phyloP scores from a whole-genome alignment of 2,329 filamentous ascomycete genomes.

The Neofusicoccum laricinum region DNA sequence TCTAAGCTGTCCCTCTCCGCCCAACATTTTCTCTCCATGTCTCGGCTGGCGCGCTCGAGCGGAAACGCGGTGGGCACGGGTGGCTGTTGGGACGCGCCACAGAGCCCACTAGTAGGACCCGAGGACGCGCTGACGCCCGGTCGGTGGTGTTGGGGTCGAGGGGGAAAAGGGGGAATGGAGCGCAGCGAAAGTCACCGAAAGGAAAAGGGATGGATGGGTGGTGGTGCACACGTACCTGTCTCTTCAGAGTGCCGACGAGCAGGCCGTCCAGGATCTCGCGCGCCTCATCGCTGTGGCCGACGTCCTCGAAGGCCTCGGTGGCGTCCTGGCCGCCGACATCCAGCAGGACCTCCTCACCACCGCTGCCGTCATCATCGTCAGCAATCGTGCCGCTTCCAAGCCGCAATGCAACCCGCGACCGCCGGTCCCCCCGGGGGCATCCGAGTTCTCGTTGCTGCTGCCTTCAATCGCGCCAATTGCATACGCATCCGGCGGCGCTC shows the following conservation, averaged over 20 bases:
- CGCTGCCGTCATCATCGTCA: conserved; percentile 52
- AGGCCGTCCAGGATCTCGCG: conserved; percentile 76
- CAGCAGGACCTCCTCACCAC: conserved; percentile 96
- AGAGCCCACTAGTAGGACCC: background rate
- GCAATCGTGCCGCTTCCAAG: background rate
- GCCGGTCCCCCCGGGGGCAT: too few relatives aligned
- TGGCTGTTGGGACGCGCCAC: background rate
- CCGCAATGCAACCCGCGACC: too few relatives aligned
- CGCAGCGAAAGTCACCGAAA: background rate
- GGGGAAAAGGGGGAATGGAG: background rate
- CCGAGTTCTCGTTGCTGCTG: background rate
- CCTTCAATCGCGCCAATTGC: background rate
- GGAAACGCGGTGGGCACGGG: background rate
- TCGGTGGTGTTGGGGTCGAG: background rate
- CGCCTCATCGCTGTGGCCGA: conserved; percentile 98
- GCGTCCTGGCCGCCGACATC: conserved; percentile 95
- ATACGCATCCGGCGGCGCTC: background rate
- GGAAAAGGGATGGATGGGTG: background rate
- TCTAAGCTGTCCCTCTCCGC: background rate
- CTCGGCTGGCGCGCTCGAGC: background rate
- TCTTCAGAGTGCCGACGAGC: conserved; percentile 37
- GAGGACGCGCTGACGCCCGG: background rate
- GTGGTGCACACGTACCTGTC: conserved; percentile 28
- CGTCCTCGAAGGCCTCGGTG: conserved; percentile 98
- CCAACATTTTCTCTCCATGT: too few relatives aligned